A percentile compares a stretch with the other conserved stretches of the same genome.
Conservation (phyloP, 345 rosid species). For the Draba incana region DNA sequence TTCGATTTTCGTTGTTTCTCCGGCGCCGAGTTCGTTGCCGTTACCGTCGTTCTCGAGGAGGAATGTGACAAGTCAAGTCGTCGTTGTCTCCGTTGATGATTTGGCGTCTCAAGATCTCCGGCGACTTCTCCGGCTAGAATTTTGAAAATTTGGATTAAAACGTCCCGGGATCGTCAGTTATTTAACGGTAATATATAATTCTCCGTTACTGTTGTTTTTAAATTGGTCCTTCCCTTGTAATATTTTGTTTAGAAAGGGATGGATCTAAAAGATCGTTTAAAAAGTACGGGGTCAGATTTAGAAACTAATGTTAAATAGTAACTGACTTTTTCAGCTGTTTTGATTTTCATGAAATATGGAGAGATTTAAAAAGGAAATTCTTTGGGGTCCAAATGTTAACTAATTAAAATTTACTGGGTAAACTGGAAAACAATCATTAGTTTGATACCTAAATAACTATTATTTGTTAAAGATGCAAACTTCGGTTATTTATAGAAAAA, state of each 20-base stretch:
- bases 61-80: slow-evolving; percentile 31
- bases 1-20: slow-evolving; percentile 53
- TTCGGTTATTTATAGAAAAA: too few species aligned
- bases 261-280: neutral
- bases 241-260: slow-evolving; percentile 6
- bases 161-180: slow-evolving; percentile 14
- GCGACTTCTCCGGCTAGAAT: slow-evolving; percentile 62
- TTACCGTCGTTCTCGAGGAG: slow-evolving; percentile 63
- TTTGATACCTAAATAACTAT: too few species aligned
- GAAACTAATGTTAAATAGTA: slow-evolving; percentile 18
- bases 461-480: too few species aligned
- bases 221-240: slow-evolving; percentile 13
- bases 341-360: neutral
- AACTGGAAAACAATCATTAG: too few species aligned
- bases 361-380: neutral
- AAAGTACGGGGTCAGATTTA: slow-evolving; percentile 35
- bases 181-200: slow-evolving; percentile 9
- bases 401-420: neutral
- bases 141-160: slow-evolving; percentile 23
- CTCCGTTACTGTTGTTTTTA: neutral
- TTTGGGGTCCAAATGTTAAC: slow-evolving; percentile 12
- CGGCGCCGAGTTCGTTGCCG: slow-evolving; percentile 71
- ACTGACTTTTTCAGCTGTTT: slow-evolving; percentile 26
- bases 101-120: slow-evolving; percentile 68
- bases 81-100: slow-evolving; percentile 48